Evolutionary conservation across 1,284 basidiomycete genomes (phyloP).

Genomic region (Phenoliferia sp.): DNA sequence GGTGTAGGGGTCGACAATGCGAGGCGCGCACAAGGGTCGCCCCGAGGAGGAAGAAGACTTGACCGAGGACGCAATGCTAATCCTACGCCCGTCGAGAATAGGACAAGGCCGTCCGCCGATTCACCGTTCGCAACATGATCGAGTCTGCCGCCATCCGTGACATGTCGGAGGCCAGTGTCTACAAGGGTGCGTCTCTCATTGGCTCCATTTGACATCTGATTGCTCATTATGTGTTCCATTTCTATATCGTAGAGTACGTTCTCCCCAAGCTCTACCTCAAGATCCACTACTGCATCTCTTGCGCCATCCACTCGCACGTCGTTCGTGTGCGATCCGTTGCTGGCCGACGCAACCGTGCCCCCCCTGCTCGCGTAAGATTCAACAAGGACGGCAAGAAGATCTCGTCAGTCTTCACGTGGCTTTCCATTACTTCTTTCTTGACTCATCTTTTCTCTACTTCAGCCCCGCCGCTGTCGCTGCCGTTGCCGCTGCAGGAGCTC

Average conservation of each 20-base stretch:
- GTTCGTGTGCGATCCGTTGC: conserved; percentile 92
- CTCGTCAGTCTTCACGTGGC: conserved; percentile 17
- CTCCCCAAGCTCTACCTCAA: conserved; percentile 99
- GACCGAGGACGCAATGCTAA: not conserved
- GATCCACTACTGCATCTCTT: conserved; percentile 98
- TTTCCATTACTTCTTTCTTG: not conserved
- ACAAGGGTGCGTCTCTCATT: conserved; percentile 63
- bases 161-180: conserved; percentile 93
- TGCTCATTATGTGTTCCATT: not conserved
- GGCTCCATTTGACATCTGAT: no score
- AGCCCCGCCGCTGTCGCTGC: conserved; percentile 26
- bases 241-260: conserved; percentile 69
- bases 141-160: conserved; percentile 95
- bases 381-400: conserved; percentile 61
- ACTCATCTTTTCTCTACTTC: not conserved
- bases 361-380: conserved; percentile 93
- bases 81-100: conserved; percentile 34
- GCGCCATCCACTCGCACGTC: conserved; percentile 98
- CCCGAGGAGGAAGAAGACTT: not conserved
- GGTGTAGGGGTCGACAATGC: not conserved
- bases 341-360: conserved; percentile 85
- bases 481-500: conserved; percentile 18
- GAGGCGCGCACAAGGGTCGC: not conserved
- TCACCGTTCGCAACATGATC: conserved; percentile 99
- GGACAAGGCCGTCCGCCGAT: conserved; percentile 99